Base-by-base conservation (phyloP, 2,329 filamentous ascomycete species). In the Cytospora chrysosperma region DNA sequence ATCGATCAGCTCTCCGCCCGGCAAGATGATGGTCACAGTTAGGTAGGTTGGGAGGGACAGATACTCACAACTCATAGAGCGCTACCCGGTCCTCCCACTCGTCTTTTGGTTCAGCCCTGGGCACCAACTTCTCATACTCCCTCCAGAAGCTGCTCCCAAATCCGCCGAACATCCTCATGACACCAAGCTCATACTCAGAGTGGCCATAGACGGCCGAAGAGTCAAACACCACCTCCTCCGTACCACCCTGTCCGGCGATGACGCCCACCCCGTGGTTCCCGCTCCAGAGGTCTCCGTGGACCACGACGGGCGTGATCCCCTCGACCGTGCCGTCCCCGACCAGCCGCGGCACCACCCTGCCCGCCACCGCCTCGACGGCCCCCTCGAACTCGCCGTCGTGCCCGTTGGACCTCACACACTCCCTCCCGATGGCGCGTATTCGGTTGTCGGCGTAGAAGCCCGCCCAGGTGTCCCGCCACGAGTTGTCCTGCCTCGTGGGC, bases 111-210 rank as follows among this genome's bases (percentile, higher is more conserved):
- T 96, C 91, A 10, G 89, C 88, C 78, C 90, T 96, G 0, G 90
- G 89, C 54, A 93, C 87, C 27, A 92, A 72, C 47, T 79, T 74
- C 73, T 91, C 85, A 73, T 97, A 98, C 72, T 95, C 91, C 34
- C 82, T 82, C 81, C 90, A 87, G 70, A 97, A 96, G 1, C 72
- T 75, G 0, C 75, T 70, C 0, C 87, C 87, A 75, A 96, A 97
- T 0, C 94, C 94, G 0, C 93, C 93, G 82, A 97, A 98, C 93
- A 97, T 96, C 58, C 84, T 85, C 93, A 97, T 97, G 68, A 96
- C 97, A 0, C 94, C 94, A 59, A 96, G 78, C 69, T 97, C 94
- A 75, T 89, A 97, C 78, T 98, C 94, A 1, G 84, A 89, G 73
- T 97, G 93, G 1, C 89, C 92, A 72, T 96, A 97, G 67, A 90